Evolutionary conservation across 805 yeast species (phyloP), one percentile per base, ranked within the genome.

Genomic region (Cyberlindnera xishuangbannaensis): DNA sequence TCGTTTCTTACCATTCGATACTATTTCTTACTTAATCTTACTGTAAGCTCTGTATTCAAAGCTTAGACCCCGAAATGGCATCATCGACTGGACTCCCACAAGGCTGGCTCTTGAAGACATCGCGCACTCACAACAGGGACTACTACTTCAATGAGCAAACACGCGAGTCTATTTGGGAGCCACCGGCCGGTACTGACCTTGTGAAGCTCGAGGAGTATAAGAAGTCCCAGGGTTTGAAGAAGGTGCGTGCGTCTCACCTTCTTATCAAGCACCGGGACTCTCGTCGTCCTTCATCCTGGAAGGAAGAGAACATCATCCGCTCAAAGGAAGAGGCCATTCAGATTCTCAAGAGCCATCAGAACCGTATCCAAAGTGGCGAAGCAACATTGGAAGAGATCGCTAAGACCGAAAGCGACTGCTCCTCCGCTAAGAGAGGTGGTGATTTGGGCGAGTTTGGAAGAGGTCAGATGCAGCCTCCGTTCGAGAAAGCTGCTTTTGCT

Each of bases 381-480:
- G 62, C 69, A 11, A 67, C 77, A 7, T 70, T 92, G 27, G 73
- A 73, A 20, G 81, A 83, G 27, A 61, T 92, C 39, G 97, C 97
- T 1, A 55, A 65, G 23, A 76, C 86, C 3, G 92, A 85, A 55
- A 80, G 94, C 42, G 98, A 90, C 55, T 87, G 97, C 58, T 73
- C 83, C 13, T 81, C 94, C 9, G 94, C 83, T 50, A 65, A 81
- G 29, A 78, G 83, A 51, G 86, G 87, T 15, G 98, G 98, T 28
- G 98, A 92, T 56, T 67, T 92, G 48, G 97, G 98, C 0, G 76
- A 63, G 52, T 92, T 92, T 53, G 85, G 83, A 16, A 76, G 70
- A 40, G 96, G 96, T 25, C 87, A 81, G 48, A 92, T 92, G 98
- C 97, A 92, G 59, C 95, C 95, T 22, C 63, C 81, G 38, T 92